phyloP scores from a whole-genome alignment of 2,329 filamentous ascomycete species.

The Phaeosphaeria sp. region DNA sequence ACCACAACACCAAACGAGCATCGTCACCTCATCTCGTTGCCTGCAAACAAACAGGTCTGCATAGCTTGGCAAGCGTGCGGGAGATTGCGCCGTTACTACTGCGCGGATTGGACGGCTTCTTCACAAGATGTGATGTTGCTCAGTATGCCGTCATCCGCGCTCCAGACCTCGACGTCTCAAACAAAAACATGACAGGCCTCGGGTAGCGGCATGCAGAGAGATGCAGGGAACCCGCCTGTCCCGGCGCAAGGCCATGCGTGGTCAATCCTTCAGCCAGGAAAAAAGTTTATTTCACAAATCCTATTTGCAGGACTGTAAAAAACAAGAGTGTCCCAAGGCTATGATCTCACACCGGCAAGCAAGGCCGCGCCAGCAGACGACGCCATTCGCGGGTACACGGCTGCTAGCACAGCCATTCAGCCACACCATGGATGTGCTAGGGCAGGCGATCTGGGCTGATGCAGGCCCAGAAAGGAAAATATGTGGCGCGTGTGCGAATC shows the following conservation, averaged over 20 bases:
- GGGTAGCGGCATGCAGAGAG: conserved; percentile 4
- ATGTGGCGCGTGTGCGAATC: conserved; percentile 3
- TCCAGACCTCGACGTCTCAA: conserved; percentile 2
- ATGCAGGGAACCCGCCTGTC: background rate
- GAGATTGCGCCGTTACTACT: background rate
- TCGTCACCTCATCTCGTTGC: background rate
- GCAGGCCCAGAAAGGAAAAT: conserved; percentile 9
- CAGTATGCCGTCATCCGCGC: background rate
- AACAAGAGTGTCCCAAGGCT: conserved; percentile 2
- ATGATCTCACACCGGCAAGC: conserved; percentile 8
- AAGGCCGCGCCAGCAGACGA: conserved; percentile 6
- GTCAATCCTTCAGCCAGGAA: background rate
- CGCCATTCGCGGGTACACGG: conserved; percentile 10
- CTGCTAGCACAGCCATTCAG: conserved; percentile 6
- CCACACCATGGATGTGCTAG: conserved; percentile 2
- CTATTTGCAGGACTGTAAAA: background rate
- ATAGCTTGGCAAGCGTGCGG: background rate
- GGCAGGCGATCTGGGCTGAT: conserved; percentile 7
- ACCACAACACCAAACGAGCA: background rate
- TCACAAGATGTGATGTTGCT: background rate
- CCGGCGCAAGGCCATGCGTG: background rate
- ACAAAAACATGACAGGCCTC: background rate
- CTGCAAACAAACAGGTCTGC: background rate
- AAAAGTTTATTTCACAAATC: background rate
- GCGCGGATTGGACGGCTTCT: background rate